Base-by-base conservation (phyloP, 2,329 filamentous ascomycete species). In the Cordyceps militaris region DNA sequence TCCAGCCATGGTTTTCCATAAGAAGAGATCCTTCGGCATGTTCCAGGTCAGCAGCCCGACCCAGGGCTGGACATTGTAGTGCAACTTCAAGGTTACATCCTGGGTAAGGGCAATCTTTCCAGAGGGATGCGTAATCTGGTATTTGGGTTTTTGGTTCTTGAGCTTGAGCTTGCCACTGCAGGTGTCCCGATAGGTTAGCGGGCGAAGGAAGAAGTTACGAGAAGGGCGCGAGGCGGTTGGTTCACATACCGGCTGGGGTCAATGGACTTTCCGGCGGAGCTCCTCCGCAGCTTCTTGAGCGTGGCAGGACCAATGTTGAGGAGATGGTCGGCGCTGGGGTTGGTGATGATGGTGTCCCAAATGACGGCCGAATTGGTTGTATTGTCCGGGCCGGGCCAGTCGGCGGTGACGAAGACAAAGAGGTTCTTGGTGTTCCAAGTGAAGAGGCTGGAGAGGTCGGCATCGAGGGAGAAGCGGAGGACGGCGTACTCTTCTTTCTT, bases 351-450 rank as follows among this genome's bases (percentile, higher is more conserved):
- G 63, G 80, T 82, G 75, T 99, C 93, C 94, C 93, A 97, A 75
- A 99, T 93, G 62, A 97, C 87, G 65, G 89, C 89, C 74, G 91
- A 82, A 73, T 87, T 87, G 61, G 75, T 76, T 58, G 66, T 70
- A 14, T 36, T 36, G 58, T 64, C 67, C 51, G 69, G 59, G 44
- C 67, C 65, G 26, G 79, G 76, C 84, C 84, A 87, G 66, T 85
- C 86, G 56, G 93, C 93, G 57, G 91, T 93, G 59, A 99, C 86
- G 77, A 96, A 99, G 71, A 97, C 86, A 75, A 97, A 99, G 67
- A 99, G 77, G 75, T 97, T 90, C 74, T 99, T 99, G 21, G 95
- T 99, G 80, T 99, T 99, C 94, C 93, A 99, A 69, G 89, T 96
- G 82, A 97, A 97, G 66, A 99, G 89, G 44, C 87, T 87, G 60